These are phyloP conservation scores for Escallonia herrerae DNA, from an alignment of 129 eudicot genomes.

Conservation along the genomic window DNA sequence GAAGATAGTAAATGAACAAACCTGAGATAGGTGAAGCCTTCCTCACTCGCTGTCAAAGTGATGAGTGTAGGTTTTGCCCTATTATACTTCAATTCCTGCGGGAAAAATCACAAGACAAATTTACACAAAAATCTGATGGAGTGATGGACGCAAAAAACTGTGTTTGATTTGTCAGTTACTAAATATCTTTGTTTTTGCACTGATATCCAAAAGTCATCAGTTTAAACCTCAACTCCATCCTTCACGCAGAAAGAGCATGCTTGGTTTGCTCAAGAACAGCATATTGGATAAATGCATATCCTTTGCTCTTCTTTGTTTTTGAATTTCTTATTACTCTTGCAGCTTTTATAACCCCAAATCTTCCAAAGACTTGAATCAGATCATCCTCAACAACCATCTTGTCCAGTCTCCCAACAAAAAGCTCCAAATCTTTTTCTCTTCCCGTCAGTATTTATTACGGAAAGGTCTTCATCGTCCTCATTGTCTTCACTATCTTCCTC, in stretches of 20 bases:
- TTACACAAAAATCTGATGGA: background rate
- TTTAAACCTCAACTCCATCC: constrained; percentile 40
- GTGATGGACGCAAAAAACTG: too few relatives aligned
- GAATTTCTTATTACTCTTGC: constrained; percentile 31
- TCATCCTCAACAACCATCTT: constrained; percentile 37
- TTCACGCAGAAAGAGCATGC: constrained; percentile 37
- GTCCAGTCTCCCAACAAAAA: constrained; percentile 37
- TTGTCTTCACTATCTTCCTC: constrained; percentile 16
- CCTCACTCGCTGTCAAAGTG: constrained; percentile 52
- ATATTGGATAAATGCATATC: constrained; percentile 35
- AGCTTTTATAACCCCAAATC: constrained; percentile 33
- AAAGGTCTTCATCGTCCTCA: constrained; percentile 19
- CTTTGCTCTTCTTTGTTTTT: constrained; percentile 35
- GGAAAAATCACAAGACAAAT: background rate
- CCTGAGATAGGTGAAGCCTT: constrained; percentile 87
- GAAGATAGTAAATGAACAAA: constrained; percentile 12
- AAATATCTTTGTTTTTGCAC: background rate
- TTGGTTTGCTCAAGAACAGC: constrained; percentile 30
- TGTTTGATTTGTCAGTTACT: background rate
- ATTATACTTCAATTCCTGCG: constrained; percentile 71
- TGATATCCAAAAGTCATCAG: background rate
- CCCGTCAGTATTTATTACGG: constrained; percentile 5
- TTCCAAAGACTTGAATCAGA: constrained; percentile 30
- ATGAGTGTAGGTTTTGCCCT: constrained; percentile 67
- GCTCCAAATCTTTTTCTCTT: constrained; percentile 25